These are phyloP conservation scores for Mycothermus thermophilus DNA, from an alignment of 495 filamentous ascomycete species.

Conservation along the genomic window DNA sequence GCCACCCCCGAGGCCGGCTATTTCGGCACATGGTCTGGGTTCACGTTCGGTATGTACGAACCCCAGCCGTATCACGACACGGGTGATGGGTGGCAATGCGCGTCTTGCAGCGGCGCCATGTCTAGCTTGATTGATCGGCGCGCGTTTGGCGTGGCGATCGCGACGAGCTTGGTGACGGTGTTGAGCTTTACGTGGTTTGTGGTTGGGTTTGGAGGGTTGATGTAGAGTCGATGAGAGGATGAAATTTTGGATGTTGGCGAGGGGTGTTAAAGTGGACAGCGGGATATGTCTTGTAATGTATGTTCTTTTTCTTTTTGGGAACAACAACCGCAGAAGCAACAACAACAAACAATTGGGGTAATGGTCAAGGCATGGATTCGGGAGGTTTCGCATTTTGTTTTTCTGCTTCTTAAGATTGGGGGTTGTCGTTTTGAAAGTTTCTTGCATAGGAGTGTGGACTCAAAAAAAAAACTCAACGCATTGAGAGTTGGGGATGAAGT, in stretches of 20 bases:
- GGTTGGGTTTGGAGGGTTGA: slow-evolving; percentile 45
- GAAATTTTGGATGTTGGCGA: slow-evolving; percentile 1
- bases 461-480: no score
- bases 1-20: slow-evolving; percentile 58
- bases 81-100: slow-evolving; percentile 41
- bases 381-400: no score
- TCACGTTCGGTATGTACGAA: slow-evolving; percentile 72
- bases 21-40: slow-evolving; percentile 47
- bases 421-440: no score
- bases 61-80: slow-evolving; percentile 51
- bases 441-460: no score
- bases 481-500: no score
- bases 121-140: slow-evolving; percentile 45
- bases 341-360: no score
- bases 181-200: slow-evolving; percentile 85
- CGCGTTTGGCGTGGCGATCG: slow-evolving; percentile 56
- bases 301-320: not conserved
- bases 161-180: slow-evolving; percentile 64
- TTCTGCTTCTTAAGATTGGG: no score
- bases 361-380: no score
- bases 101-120: slow-evolving; percentile 60
- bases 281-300: slow-evolving; percentile 7
- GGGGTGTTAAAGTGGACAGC: not conserved
- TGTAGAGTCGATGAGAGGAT: no score
- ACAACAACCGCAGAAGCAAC: no score